Percentiles rank a stretch among this genome's conserved stretches.
Evolutionary conservation across 805 yeast species (phyloP).

Genomic region (Barnettozyma sucrosica): DNA sequence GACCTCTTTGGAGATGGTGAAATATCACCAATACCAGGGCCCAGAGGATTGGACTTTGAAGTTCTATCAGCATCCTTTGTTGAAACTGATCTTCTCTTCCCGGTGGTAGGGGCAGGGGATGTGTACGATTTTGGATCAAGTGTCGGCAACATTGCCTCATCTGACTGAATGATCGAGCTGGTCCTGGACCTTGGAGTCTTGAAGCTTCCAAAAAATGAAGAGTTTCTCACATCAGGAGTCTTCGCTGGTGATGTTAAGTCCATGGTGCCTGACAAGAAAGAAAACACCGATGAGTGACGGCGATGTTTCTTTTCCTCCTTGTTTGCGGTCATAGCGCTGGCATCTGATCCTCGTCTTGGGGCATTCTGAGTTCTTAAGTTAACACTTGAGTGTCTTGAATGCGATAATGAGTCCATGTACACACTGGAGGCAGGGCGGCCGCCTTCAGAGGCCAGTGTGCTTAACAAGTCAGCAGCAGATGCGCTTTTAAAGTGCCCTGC

Average conservation of each 20-base stretch:
- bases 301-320: slow-evolving; percentile 37
- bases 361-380: slow-evolving; percentile 29
- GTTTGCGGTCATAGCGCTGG: slow-evolving; percentile 22
- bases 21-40: neutral
- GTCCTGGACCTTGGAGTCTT: slow-evolving; percentile 3
- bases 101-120: slow-evolving; percentile 10
- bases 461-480: slow-evolving; percentile 30
- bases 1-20: slow-evolving; percentile 32
- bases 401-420: slow-evolving; percentile 36
- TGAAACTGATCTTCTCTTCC: slow-evolving; percentile 45
- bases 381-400: slow-evolving; percentile 31
- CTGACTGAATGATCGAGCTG: slow-evolving; percentile 2
- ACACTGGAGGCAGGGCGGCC: slow-evolving; percentile 45
- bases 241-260: slow-evolving; percentile 11
- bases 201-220: slow-evolving; percentile 4
- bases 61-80: slow-evolving; percentile 35
- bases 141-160: slow-evolving; percentile 11
- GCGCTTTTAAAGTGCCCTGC: neutral
- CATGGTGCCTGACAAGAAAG: slow-evolving; percentile 33
- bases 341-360: slow-evolving; percentile 40
- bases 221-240: slow-evolving; percentile 8
- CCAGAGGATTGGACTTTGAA: neutral
- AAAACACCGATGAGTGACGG: slow-evolving; percentile 56
- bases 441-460: slow-evolving; percentile 15
- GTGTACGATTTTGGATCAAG: slow-evolving; percentile 10